Base-by-base conservation (phyloP, 139 green algal genomes). In the Tetradesmus lagerheimii region DNA sequence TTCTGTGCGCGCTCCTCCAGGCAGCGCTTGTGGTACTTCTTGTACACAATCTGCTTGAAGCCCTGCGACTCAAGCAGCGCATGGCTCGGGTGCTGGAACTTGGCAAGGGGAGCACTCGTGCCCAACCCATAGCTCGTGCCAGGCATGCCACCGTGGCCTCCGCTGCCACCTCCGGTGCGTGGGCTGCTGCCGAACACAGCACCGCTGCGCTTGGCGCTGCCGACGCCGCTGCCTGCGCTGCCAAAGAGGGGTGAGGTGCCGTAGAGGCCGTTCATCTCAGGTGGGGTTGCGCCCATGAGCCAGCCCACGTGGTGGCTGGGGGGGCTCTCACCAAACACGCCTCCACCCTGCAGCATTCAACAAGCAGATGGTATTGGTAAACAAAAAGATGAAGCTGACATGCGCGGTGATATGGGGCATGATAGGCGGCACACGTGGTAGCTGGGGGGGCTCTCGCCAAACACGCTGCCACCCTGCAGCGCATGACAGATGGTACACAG, bases 31-130 rank as follows among this genome's bases (percentile, higher is more conserved):
- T 96, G 95, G 89, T 96, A 99, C 89, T 97, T 96, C 43, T 92
- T 90, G 92, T 99, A 99, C 92, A 95, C 95, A 45, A 98, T 94
- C 95, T 99, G 97, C 87, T 97, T 97, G 94, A 99, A 99, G 31
- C 95, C 95, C 77, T 99, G 97, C 11, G 98, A 94, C 91, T 99
- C 97, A 77, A 99, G 94, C 91, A 99, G 92, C 27, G 95, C 94
- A 87, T 99, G 96, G 76, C 89, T 96, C 57, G 98, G 97, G 91
- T 99, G 98, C 91, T 98, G 95, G 89, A 98, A 97, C 94, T 97
- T 97, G 77, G 94, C 92, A 67, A 93, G 27, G 15, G 94, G 74
- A 29, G 83, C 77, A 29, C 64, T 85, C 16, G 29, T 84, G 66
- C 87, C 87, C 39, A 87, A 37, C 15, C 23, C 14, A 35, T 38